Evolutionary conservation across 208 protist genomes (phyloP).

Genomic region (Leishmania gerbilli): DNA sequence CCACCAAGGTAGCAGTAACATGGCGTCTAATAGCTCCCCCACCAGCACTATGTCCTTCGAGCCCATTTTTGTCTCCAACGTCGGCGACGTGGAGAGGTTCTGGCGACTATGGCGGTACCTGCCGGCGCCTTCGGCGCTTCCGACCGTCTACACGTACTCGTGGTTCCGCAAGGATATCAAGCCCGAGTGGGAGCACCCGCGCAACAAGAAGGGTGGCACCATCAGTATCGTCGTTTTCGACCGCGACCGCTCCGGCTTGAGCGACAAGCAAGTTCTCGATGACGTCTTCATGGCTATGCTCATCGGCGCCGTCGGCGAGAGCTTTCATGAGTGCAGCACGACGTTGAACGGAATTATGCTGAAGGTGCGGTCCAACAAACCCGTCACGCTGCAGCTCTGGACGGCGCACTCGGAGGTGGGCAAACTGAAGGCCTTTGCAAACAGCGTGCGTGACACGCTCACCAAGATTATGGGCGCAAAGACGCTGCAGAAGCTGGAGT

Average conservation of each 20-base stretch:
- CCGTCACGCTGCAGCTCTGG: slow-evolving; percentile 81
- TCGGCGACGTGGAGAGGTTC: slow-evolving; percentile 75
- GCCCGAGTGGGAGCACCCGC: slow-evolving; percentile 85
- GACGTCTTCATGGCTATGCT: slow-evolving; percentile 85
- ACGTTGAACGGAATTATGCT: slow-evolving; percentile 88
- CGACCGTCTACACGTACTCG: slow-evolving; percentile 78
- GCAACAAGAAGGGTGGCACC: slow-evolving; percentile 85
- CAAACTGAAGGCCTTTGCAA: slow-evolving; percentile 69
- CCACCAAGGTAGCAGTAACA: slow-evolving; percentile 41
- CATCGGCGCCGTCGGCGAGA: slow-evolving; percentile 67
- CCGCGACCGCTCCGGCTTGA: slow-evolving; percentile 72
- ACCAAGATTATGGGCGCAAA: slow-evolving; percentile 76
- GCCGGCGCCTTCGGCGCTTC: slow-evolving; percentile 60
- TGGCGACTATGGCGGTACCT: slow-evolving; percentile 84
- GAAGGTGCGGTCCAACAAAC: slow-evolving; percentile 79
- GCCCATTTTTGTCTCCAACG: slow-evolving; percentile 70
- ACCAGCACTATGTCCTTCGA: slow-evolving; percentile 44
- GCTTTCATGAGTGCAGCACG: slow-evolving; percentile 63
- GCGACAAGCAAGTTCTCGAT: slow-evolving; percentile 78
- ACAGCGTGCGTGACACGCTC: slow-evolving; percentile 61
- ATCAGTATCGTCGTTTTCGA: slow-evolving; percentile 84
- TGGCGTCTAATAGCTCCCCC: slow-evolving; percentile 19
- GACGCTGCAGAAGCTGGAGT: slow-evolving; percentile 81
- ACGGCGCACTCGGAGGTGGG: slow-evolving; percentile 65
- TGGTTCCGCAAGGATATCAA: slow-evolving; percentile 86